phyloP scores from a whole-genome alignment of 2,329 filamentous ascomycete species.

The Emmonsiellopsis sp. region DNA sequence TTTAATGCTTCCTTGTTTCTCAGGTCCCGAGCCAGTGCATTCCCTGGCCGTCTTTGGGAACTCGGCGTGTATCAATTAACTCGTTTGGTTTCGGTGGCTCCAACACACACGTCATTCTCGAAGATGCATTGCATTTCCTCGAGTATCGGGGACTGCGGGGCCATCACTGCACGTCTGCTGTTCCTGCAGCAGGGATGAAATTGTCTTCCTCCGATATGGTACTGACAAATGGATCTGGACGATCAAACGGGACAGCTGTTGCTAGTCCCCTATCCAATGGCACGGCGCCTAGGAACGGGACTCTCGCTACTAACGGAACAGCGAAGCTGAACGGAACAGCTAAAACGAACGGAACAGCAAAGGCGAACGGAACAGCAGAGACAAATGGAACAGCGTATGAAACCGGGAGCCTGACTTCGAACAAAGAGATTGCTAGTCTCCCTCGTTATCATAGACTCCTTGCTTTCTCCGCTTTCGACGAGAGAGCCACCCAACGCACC shows the following conservation, averaged over 20 bases:
- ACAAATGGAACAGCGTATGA: neutral
- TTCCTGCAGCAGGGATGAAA: neutral
- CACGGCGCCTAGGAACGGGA: neutral
- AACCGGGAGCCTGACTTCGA: neutral
- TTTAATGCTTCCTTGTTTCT: neutral
- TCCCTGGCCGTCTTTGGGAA: constrained; percentile 8
- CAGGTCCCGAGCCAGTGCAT: constrained; percentile 4
- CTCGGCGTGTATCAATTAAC: constrained; percentile 10
- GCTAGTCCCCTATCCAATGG: neutral
- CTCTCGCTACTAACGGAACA: neutral
- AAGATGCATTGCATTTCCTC: constrained; percentile 7
- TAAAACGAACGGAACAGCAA: neutral
- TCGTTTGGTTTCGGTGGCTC: constrained; percentile 15
- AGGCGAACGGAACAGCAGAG: neutral
- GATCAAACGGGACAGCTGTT: neutral
- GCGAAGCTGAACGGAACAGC: neutral
- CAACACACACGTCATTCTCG: constrained; percentile 14
- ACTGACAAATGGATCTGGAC: neutral
- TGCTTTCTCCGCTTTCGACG: constrained; percentile 1
- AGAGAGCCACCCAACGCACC: neutral
- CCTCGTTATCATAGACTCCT: neutral
- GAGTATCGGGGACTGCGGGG: constrained; percentile 1
- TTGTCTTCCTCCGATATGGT: neutral
- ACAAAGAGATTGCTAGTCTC: neutral
- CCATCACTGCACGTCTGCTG: neutral